Base-by-base conservation (phyloP, 2,329 filamentous ascomycete genomes). In the Pleoardoris graminearum region DNA sequence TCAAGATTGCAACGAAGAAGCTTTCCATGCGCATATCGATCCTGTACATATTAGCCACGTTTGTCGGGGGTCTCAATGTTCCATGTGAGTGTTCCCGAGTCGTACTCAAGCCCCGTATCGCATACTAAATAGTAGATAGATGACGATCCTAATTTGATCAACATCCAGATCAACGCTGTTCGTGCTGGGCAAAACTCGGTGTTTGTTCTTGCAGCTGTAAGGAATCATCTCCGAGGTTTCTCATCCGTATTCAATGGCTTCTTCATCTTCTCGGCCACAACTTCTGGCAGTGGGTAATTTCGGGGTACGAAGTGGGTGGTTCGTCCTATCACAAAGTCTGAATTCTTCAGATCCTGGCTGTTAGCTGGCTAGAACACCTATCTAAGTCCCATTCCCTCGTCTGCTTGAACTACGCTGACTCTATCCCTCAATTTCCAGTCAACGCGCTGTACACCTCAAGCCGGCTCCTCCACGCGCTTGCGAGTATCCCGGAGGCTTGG, bases 1-100 rank as follows among this genome's bases (percentile, higher is more conserved):
- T 79, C 62, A 79, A 78, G 54, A 70, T 78, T 38, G 75, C 75
- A 1, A 76, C 72, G 3, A 67, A 76, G 43, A 78, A 78, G 59
- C 71, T 77, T 37, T 70, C 69, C 6, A 60, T 78, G 17, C 72
- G 76, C 33, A 73, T 78, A 39, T 72, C 77, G n/a, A 64, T 76
- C 8, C 67, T 78, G 2, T 79, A 79, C 54, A 55, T 72, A n/a
- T 65, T 79, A 14, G 67, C 70, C 7, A 73, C 73, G 22, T 73
- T 79, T 55, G 70, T 47, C 11, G 44, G 44, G 11, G 44, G 44
- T 10, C 32, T 47, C 22, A 47, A 47, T 16, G 44, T 47, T n/a
- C 44, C 44, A 29, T 47, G 37, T 38, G 42, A 49, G 30, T 23
- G 3, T 12, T n/a, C n/a, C n/a, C n/a, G n/a, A 4, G 27, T 7